phyloP scores from a whole-genome alignment of 805 yeast species.

The Wickerhamiella qilinensis region DNA sequence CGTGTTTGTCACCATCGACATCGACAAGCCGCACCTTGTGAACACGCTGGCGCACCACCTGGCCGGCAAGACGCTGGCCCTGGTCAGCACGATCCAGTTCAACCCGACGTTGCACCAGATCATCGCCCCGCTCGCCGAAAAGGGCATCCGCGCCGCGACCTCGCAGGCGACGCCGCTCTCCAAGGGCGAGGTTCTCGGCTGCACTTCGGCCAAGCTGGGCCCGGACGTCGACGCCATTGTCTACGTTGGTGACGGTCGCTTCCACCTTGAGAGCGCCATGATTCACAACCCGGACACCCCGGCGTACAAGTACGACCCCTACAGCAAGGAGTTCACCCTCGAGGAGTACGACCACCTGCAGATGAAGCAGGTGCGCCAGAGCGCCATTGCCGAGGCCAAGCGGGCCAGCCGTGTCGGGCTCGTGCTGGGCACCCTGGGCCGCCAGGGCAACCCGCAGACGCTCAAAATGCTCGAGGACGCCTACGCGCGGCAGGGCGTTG shows the following conservation, averaged over 20 bases:
- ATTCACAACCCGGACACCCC: slow-evolving; percentile 88
- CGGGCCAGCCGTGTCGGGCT: slow-evolving; percentile 57
- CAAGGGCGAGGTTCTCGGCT: slow-evolving; percentile 91
- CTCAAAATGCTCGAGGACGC: slow-evolving; percentile 45
- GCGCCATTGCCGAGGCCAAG: slow-evolving; percentile 52
- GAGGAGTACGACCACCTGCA: slow-evolving; percentile 82
- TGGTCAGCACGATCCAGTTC: slow-evolving; percentile 93
- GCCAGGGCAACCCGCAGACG: slow-evolving; percentile 83
- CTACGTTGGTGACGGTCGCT: slow-evolving; percentile 91
- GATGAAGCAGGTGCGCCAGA: slow-evolving; percentile 54
- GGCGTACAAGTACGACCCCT: slow-evolving; percentile 91
- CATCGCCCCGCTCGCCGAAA: slow-evolving; percentile 30
- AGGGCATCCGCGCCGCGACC: slow-evolving; percentile 46
- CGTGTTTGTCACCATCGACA: slow-evolving; percentile 82
- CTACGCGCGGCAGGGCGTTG: slow-evolving; percentile 38
- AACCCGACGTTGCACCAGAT: slow-evolving; percentile 84
- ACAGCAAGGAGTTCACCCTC: slow-evolving; percentile 74
- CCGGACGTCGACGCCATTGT: slow-evolving; percentile 55
- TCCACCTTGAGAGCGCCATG: slow-evolving; percentile 92
- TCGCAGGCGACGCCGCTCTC: slow-evolving; percentile 90
- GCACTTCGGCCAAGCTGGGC: slow-evolving; percentile 69
- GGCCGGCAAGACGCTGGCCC: slow-evolving; percentile 51
- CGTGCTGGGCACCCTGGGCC: slow-evolving; percentile 81
- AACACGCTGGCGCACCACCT: slow-evolving; percentile 66
- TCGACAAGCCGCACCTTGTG: slow-evolving; percentile 67